These are phyloP conservation scores for Eragrostis curvula DNA, from an alignment of 176 grass and related monocot genomes.

Conservation along the genomic window DNA sequence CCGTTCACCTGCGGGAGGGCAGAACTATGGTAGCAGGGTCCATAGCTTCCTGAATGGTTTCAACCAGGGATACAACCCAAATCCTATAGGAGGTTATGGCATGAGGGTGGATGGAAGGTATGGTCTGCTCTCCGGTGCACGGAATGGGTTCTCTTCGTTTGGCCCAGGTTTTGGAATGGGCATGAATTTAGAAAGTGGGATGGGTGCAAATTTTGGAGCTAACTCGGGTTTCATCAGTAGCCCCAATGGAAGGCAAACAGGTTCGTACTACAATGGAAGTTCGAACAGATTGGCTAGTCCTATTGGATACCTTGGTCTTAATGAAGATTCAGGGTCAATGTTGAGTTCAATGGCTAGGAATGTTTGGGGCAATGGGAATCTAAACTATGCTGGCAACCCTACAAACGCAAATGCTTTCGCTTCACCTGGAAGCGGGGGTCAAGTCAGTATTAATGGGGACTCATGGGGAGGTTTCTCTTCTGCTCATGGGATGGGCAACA, in stretches of 20 bases:
- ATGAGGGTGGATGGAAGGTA: constrained; percentile 82
- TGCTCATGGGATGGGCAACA: constrained; percentile 44
- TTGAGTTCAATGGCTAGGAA: constrained; percentile 71
- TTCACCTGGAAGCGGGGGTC: constrained; percentile 51
- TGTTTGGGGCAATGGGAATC: constrained; percentile 64
- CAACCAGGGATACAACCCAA: constrained; percentile 62
- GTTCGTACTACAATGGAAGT: constrained; percentile 62
- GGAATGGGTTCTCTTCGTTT: constrained; percentile 72
- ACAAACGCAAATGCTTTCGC: constrained; percentile 65
- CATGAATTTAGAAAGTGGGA: constrained; percentile 62
- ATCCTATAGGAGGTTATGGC: constrained; percentile 71
- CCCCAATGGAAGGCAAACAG: constrained; percentile 63
- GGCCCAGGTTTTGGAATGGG: constrained; percentile 69
- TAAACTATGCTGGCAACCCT: constrained; percentile 58
- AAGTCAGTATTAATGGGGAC: constrained; percentile 35
- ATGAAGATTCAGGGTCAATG: constrained; percentile 62
- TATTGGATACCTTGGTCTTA: constrained; percentile 58
- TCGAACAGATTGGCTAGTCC: constrained; percentile 58
- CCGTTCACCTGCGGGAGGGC: constrained; percentile 61
- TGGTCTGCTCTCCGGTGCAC: constrained; percentile 59
- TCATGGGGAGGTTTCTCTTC: constrained; percentile 55
- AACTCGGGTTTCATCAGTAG: constrained; percentile 57
- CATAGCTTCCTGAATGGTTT: constrained; percentile 76
- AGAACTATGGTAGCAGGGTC: constrained; percentile 61
- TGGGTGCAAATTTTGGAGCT: constrained; percentile 53